Base-by-base conservation (phyloP, 2,329 filamentous ascomycete species). In the Pseudopyricularia javanii region DNA sequence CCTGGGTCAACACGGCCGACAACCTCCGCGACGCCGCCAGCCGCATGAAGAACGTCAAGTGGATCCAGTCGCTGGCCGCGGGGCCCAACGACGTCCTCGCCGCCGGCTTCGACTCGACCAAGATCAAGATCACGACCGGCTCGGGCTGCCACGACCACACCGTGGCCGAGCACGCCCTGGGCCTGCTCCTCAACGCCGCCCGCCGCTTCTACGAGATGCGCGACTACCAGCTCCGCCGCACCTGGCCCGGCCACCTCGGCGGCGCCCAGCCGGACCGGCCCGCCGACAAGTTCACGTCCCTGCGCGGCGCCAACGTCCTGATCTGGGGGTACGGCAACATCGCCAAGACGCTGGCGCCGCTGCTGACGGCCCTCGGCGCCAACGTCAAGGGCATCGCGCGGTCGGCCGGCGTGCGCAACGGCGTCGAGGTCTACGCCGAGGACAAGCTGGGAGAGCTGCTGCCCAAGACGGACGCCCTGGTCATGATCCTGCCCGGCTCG, bases 311-410 rank as follows among this genome's bases (percentile, higher is more conserved):
- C 3, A 68, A 67, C 55, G 63, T 75, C 8, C 59, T 70, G 33
- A 63, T 75, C 51, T 75, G 73, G 73, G 73, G 73, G 9, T 75
- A 71, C 53, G 73, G 73, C 50, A 75, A 74, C 59, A 75, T 75
- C 49, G 73, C 70, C 24, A 72, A 73, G 64, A 62, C 60, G 0
- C 17, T 75, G 24, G 61, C 68, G 6, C 71, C 72, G 0, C 64
- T 61, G 50, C 60, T 75, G 28, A 62, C 61, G 1, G 59, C 60
- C 1, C 65, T 75, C 11, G 82, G 82, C 24, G 77, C 82, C 11
- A 68, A 70, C 1, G 81, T 86, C 15, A 69, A 64, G 34, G 82
- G 82, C 51, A 63, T 85, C 1, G 82, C 82, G 12, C 70, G 81
- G 12, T 63, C 61, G 8, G 60, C 71, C 1, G 81, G 82, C 8